Evolutionary conservation across 2,329 filamentous ascomycete species (phyloP).

Genomic region (Colletotrichum spinosum): DNA sequence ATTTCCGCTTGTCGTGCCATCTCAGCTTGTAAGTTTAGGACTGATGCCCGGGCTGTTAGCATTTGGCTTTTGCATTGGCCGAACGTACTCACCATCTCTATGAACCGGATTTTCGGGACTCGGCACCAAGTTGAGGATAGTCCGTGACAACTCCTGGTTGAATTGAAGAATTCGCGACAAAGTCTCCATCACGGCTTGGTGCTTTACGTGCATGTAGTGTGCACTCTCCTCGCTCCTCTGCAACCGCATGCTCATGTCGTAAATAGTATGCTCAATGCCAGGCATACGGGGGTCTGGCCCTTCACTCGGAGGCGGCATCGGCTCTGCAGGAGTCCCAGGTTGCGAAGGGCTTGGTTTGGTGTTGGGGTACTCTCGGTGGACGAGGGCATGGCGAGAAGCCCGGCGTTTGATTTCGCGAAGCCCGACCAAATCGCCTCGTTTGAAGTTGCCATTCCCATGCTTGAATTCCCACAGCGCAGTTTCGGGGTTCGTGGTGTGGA

Average conservation of each 20-base stretch:
- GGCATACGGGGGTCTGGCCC: conserved; percentile 80
- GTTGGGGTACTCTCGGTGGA: conserved; percentile 89
- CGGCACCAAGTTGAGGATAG: conserved; percentile 79
- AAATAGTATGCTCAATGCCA: conserved; percentile 83
- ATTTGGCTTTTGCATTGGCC: not conserved
- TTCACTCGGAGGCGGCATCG: conserved; percentile 75
- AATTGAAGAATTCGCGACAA: conserved; percentile 78
- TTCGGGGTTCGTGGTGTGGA: conserved; percentile 93
- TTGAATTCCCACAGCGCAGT: conserved; percentile 99
- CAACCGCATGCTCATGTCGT: conserved; percentile 81
- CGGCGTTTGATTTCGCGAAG: conserved; percentile 95
- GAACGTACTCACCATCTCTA: conserved; percentile 76
- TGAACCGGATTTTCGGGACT: conserved; percentile 81
- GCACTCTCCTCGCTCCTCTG: conserved; percentile 87
- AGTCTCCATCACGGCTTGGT: conserved; percentile 84
- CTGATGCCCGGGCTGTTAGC: conserved; percentile 47
- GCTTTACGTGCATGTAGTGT: conserved; percentile 82
- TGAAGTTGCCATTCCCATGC: conserved; percentile 97
- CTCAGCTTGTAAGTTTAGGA: conserved; percentile 67
- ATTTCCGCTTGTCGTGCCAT: conserved; percentile 71
- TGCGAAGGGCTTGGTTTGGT: conserved; percentile 82
- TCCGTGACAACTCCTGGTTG: conserved; percentile 85
- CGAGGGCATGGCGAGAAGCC: conserved; percentile 91
- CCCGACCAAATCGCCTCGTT: conserved; percentile 90
- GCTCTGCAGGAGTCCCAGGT: conserved; percentile 85